phyloP scores from a whole-genome alignment of 2,329 filamentous ascomycete species.

The Rachicladosporium sp. region DNA sequence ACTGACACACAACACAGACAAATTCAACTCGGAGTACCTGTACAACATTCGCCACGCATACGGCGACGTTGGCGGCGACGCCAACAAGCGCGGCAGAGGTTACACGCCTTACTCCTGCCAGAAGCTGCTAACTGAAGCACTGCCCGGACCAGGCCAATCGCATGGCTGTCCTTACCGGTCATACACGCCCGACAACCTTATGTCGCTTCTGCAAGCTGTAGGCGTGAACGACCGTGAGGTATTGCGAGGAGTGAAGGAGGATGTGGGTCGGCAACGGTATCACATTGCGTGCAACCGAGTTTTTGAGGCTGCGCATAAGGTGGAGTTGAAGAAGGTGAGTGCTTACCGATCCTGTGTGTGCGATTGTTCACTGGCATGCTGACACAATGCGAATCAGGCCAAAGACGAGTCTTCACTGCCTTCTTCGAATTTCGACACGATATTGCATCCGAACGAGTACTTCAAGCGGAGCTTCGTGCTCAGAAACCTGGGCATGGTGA shows the following conservation, averaged over 20 bases:
- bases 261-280: slow-evolving; percentile 76
- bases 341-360: too few relatives aligned
- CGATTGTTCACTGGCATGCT: too few relatives aligned
- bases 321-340: slow-evolving; percentile 33
- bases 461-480: slow-evolving; percentile 89
- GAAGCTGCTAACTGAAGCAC: slow-evolving; percentile 82
- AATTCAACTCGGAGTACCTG: slow-evolving; percentile 93
- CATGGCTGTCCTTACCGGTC: slow-evolving; percentile 97
- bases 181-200: slow-evolving; percentile 78
- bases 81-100: slow-evolving; percentile 71
- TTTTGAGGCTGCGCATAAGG: slow-evolving; percentile 75
- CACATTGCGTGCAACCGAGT: slow-evolving; percentile 96
- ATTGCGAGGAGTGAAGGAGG: slow-evolving; percentile 70
- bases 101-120: slow-evolving; percentile 91
- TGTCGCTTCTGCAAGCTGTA: slow-evolving; percentile 59
- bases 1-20: slow-evolving; percentile 39
- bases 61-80: slow-evolving; percentile 87
- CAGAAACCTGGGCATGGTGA: slow-evolving; percentile 55
- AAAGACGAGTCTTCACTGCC: slow-evolving; percentile 37
- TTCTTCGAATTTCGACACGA: slow-evolving; percentile 73
- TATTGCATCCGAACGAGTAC: slow-evolving; percentile 94
- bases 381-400: slow-evolving; percentile 13
- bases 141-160: slow-evolving; percentile 67
- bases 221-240: slow-evolving; percentile 70
- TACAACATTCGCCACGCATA: slow-evolving; percentile 96